phyloP scores from a whole-genome alignment of 306 rosid genomes.

The Luffa aegyptiaca region DNA sequence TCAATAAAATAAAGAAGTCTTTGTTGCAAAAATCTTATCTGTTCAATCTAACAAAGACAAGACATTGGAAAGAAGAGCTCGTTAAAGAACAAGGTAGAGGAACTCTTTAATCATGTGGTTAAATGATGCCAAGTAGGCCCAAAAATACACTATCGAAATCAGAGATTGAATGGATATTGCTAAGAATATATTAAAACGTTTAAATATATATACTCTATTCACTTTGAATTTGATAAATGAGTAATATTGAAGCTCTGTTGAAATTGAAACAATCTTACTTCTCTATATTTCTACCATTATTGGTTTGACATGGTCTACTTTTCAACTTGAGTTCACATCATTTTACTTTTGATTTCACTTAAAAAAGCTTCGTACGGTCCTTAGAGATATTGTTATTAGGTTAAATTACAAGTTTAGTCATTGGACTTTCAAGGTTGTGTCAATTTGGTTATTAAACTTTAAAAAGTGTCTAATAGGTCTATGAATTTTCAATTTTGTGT shows the following conservation, averaged over 20 bases:
- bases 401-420: too few relatives aligned
- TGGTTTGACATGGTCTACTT: too few relatives aligned
- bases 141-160: conserved; percentile 18
- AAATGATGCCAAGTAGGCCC: conserved; percentile 33
- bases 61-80: conserved; percentile 2
- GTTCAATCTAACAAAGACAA: conserved; percentile 12
- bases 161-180: conserved; percentile 1
- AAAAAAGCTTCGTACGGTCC: too few relatives aligned
- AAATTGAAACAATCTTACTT: too few relatives aligned
- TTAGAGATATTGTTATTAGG: too few relatives aligned
- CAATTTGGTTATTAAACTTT: too few relatives aligned
- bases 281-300: too few relatives aligned
- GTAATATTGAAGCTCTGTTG: too few relatives aligned
- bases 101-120: conserved; percentile 12
- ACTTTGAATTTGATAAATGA: neutral
- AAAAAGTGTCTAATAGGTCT: too few relatives aligned
- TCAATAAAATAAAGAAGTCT: neutral
- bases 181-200: conserved; percentile 1
- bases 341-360: neutral
- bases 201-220: neutral
- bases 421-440: too few relatives aligned
- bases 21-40: conserved; percentile 13
- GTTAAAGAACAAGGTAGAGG: neutral
- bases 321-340: too few relatives aligned
- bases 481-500: too few relatives aligned